Evolutionary conservation across 192 early-diverging fungal species (phyloP).

Genomic region (Diversispora epigaea): DNA sequence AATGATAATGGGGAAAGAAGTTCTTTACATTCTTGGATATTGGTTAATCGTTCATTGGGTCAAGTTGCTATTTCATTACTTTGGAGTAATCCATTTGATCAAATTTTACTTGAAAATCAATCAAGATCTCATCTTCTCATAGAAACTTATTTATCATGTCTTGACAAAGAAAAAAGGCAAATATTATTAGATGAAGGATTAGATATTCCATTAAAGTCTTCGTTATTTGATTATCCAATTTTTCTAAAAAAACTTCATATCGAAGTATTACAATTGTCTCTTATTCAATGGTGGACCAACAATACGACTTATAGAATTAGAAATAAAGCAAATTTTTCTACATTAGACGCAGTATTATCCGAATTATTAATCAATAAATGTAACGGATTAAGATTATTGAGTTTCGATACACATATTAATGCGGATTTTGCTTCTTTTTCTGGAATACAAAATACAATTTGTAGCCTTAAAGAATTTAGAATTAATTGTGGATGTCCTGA

Average conservation of each 20-base stretch:
- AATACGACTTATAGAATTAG: neutral
- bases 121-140: neutral
- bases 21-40: constrained; percentile 5
- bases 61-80: neutral
- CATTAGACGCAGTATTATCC: neutral
- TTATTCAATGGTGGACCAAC: neutral
- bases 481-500: neutral
- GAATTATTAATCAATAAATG: constrained; percentile 21
- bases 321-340: neutral
- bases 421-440: neutral
- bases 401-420: neutral
- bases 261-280: neutral
- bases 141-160: constrained; percentile 11
- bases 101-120: neutral
- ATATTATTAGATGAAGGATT: constrained; percentile 1
- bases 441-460: neutral
- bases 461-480: neutral
- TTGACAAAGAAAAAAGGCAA: neutral
- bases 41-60: constrained; percentile 8
- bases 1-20: neutral
- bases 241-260: constrained; percentile 15
- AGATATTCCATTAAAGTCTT: neutral
- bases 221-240: constrained; percentile 22
- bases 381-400: constrained; percentile 3
- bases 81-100: constrained; percentile 6